Base-by-base conservation (phyloP, 2,329 filamentous ascomycete genomes). In the Penicillium decumbens region DNA sequence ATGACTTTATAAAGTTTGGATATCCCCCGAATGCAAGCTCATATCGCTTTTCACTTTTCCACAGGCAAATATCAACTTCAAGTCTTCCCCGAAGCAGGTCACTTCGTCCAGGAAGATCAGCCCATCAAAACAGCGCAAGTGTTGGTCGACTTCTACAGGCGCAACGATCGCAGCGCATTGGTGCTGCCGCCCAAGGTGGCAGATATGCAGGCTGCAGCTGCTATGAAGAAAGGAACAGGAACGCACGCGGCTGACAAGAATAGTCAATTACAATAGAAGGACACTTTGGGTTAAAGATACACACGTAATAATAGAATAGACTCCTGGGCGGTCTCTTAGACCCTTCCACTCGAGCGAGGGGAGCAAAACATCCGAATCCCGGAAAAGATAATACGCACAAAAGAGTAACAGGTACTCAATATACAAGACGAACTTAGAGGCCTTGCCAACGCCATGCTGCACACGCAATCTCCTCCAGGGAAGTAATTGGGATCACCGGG, bases 61-160 rank as follows among this genome's bases (percentile, higher is more conserved):
- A 4, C 37, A 69, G 76, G 91, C 4, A 97, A 97, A 77, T 98
- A 97, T 66, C 90, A 95, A 49, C 76, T 98, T 40, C 88, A 95
- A 60, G 91, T 98, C 6, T 88, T 97, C 61, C 91, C 93, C 0
- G 89, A 95, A 66, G 90, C 93, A 1, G 93, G 93, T 0, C 93
- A 98, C 69, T 98, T 98, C 64, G 83, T 98, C 48, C 93, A 98
- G 58, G 93, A 98, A 69, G 93, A 98, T 68, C 80, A 92, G 43
- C 91, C 93, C 0, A 87, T 90, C 64, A 95, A 92, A 75, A 95
- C 87, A 38, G 93, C 93, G 0, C 78, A 87, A 59, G 80, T 89
- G 7, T 75, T 97, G 44, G 88, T 87, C 1, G 93, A 98, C 66
- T 97, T 98, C 66, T 92, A 93, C 65, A 86, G 85, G 58, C 79